Base-by-base conservation (phyloP, 805 yeast species). In the Helenozyma baotianmanensis region DNA sequence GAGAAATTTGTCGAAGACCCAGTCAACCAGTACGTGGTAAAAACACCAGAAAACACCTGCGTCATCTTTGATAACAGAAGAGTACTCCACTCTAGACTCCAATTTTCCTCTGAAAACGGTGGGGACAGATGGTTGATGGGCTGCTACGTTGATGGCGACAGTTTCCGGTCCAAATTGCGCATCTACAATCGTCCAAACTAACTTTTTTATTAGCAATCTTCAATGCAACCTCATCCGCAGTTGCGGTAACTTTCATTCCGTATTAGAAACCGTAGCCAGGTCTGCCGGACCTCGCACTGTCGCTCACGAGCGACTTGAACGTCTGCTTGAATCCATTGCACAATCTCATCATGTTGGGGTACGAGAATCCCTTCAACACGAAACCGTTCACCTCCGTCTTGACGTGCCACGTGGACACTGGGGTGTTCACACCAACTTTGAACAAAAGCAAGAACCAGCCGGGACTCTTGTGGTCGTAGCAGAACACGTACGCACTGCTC, bases 241-340 rank as follows among this genome's bases (percentile, higher is more conserved):
- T n/a, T n/a, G n/a, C n/a, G n/a, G n/a, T n/a, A n/a, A n/a, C n/a
- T 22, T 29, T 23, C 23, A 23, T 14, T 28, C 18, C 21, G 24
- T 19, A 11, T 28, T 27, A 42, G 33, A 40, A 44, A 10, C 43
- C 40, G 30, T 43, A 39, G 11, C 41, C 44, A 3, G 42, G 34
- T 14, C 44, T 38, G 11, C 31, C 38, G 9, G 45, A 25, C 30
- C 45, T 38, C 28, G 45, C 40, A 28, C 40, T 40, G 35, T 45
- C 49, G 21, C 45, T 45, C 15, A 60, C 54, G 35, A 56, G 57
- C 21, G 60, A 51, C 52, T 65, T 67, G 49, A 60, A 64, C 9
- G 68, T 61, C 42, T 80, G 82, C 68, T 92, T 92, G 78, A 92
- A 92, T 12, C 99, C 99, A 52, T 92, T 92, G 65, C 96, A 84